Evolutionary conservation across 768 basidiomycete genomes (phyloP), one percentile per base, ranked within the genome.

Genomic region (Lactarius tabidus): DNA sequence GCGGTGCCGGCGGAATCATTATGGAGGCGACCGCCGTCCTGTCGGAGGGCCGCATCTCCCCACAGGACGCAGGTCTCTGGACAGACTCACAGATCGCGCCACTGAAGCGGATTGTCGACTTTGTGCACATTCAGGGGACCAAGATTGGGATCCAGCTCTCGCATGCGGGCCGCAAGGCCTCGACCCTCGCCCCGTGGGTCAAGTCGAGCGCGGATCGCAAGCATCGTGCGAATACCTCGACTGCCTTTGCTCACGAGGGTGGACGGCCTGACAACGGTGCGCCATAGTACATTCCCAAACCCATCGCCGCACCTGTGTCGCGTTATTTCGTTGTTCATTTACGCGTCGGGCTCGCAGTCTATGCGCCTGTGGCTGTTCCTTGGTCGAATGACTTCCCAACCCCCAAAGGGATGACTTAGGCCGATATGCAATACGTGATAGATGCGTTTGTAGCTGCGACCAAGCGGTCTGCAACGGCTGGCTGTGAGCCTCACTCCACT

Each of bases 11-110:
- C 1, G 82, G 82, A 9, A 85, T 93, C 65, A 82, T 81, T 67
- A 79, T 91, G 66, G 92, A 95, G 74, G 92, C 91, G 0, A 87
- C 88, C 3, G 79, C 87, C 18, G 84, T 90, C 26, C 79, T 87
- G 0, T 86, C 90, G 0, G 89, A 92, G 74, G 89, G 86, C 2
- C 83, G 89, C 51, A 90, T 93, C 64, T 84, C 89, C 1, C 88
- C 90, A 0, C 80, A 91, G 74, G 91, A 93, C 70, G 78, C 82
- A 81, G 87, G 86, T 1, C 75, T 94, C 26, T 94, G 92, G 91
- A 75, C 79, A 1, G 91, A 94, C 72, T 80, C 80, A 2, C 93
- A 94, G 60, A 87, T 91, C 52, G 82, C 79, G 36, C 85, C 87
- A 15, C 75, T 91, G 41, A 84, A 84, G 71, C 81, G 85, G 35